Evolutionary conservation across 257 asterid genomes (phyloP), one percentile per base, ranked within the genome.

Genomic region (Cordia subcordata): DNA sequence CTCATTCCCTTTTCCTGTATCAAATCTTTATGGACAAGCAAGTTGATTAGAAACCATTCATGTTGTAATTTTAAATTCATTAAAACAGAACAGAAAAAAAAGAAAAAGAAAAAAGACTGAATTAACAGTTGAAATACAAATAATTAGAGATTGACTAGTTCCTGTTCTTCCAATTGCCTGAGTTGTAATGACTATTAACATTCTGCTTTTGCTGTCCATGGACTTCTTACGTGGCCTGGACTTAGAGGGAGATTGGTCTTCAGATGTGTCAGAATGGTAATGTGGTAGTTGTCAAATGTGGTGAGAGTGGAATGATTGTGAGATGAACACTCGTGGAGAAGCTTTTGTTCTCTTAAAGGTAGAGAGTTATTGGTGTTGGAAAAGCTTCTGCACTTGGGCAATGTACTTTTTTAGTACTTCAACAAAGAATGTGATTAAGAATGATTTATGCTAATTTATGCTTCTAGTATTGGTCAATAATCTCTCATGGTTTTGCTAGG

Each of bases 401-500:
- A 27, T 27, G 35, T 27, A 27, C 4, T 6, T 27, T 27, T 1
- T 27, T 27, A 27, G 35, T 27, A 27, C 35, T 27, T 27, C 4
- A 6, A 3, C 35, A 27, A 27, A 27, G 6, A 27, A 27, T 27
- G 35, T 6, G 4, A 27, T 27, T 6, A 27, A 27, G 35, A 27
- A 27, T 27, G 35, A 27, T 27, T 27, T 27, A 27, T 27, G 35
- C 6, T 6, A 6, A 27, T 27, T 27, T 27, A 27, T 27, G 35
- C 35, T 8, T n/a, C 23, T 49, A 49, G 13, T 8, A 45, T 58
- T 5, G 4, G 18, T 42, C 11, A 58, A 6, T 40, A 35, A 5
- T 23, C 23, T 49, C 10, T 51, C 55, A n/a, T 17, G 53, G 35
- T 40, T n/a, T 33, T 66, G 53, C 11, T 59, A 87, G 98, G 98